These are phyloP conservation scores for Alternaria hordeiaustralica DNA, from an alignment of 2,329 filamentous ascomycete genomes.

Conservation along the genomic window DNA sequence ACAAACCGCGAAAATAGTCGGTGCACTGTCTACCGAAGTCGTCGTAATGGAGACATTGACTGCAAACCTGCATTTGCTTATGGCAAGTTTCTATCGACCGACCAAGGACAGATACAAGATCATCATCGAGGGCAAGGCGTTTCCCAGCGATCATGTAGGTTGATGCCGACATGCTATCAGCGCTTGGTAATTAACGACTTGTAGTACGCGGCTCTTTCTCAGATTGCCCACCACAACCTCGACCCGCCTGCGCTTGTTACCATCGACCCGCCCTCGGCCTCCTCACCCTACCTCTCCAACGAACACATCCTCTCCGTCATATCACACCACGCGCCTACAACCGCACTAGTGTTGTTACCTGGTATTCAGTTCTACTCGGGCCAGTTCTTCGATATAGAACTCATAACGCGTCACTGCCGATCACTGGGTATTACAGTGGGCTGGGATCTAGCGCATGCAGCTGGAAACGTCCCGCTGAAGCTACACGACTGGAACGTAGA, in stretches of 20 bases:
- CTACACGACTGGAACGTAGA: conserved; percentile 91
- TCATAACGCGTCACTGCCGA: conserved; percentile 79
- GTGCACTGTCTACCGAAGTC: conserved; percentile 74
- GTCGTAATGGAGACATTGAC: conserved; percentile 90
- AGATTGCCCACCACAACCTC: conserved; percentile 73
- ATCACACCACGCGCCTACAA: conserved; percentile 73
- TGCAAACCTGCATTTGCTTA: conserved; percentile 78
- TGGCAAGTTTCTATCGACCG: conserved; percentile 84
- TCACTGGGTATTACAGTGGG: conserved; percentile 74
- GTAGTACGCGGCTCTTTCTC: conserved; percentile 82
- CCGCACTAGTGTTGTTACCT: conserved; percentile 79
- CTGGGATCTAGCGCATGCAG: conserved; percentile 89
- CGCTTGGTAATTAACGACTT: conserved; percentile 1
- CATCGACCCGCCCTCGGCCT: conserved; percentile 65
- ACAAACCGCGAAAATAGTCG: conserved; percentile 75
- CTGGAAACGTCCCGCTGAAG: conserved; percentile 78
- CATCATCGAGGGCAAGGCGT: conserved; percentile 87
- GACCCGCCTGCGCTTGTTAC: conserved; percentile 74
- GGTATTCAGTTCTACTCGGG: conserved; percentile 94
- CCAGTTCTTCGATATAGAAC: conserved; percentile 82
- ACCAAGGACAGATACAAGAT: conserved; percentile 73
- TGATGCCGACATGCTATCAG: not conserved
- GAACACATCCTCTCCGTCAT: conserved; percentile 75
- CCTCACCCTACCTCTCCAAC: conserved; percentile 68
- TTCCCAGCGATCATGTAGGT: conserved; percentile 80